phyloP scores from a whole-genome alignment of 2,329 filamentous ascomycete genomes.

The Fragosphaeria purpurea region DNA sequence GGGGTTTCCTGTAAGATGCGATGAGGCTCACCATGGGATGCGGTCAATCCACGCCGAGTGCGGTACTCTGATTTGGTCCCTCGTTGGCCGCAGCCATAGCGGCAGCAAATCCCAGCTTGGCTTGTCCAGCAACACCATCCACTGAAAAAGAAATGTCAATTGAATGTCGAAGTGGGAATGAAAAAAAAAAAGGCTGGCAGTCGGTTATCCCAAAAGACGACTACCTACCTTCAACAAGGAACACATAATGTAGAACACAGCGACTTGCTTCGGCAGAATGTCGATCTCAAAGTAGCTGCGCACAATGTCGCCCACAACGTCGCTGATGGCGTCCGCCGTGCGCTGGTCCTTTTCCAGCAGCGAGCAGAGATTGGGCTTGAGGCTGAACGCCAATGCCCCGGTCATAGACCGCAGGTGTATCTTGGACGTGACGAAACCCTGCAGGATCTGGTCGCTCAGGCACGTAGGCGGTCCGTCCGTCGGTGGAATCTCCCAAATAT shows the following conservation, averaged over 20 bases:
- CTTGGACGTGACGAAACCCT: constrained; percentile 17
- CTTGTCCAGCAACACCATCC: constrained; percentile 21
- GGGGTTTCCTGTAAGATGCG: too few relatives aligned
- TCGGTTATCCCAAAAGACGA: too few relatives aligned
- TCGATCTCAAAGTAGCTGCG: constrained; percentile 22
- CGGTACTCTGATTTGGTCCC: constrained; percentile 16
- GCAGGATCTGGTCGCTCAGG: constrained; percentile 20
- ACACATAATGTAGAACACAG: constrained; percentile 21
- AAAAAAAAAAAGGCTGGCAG: too few relatives aligned
- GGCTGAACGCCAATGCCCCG: constrained; percentile 10
- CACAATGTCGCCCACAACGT: constrained; percentile 22
- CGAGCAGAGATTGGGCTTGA: constrained; percentile 17
- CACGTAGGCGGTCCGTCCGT: constrained; percentile 17
- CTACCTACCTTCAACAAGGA: constrained; percentile 19
- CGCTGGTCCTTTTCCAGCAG: constrained; percentile 16
- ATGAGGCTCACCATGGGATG: constrained; percentile 18
- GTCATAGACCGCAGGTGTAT: constrained; percentile 11
- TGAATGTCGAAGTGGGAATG: too few relatives aligned
- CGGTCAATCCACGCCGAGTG: constrained; percentile 24
- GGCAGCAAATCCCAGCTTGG: constrained; percentile 22
- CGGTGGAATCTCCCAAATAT: constrained; percentile 18
- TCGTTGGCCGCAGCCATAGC: constrained; percentile 19
- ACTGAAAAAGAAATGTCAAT: constrained; percentile 10
- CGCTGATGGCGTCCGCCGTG: constrained; percentile 21
- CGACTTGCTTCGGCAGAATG: constrained; percentile 19